Evolutionary conservation across 2,329 filamentous ascomycete species (phyloP), one percentile per base, ranked within the genome.

Genomic region (Proliferodiscus dingleyae): DNA sequence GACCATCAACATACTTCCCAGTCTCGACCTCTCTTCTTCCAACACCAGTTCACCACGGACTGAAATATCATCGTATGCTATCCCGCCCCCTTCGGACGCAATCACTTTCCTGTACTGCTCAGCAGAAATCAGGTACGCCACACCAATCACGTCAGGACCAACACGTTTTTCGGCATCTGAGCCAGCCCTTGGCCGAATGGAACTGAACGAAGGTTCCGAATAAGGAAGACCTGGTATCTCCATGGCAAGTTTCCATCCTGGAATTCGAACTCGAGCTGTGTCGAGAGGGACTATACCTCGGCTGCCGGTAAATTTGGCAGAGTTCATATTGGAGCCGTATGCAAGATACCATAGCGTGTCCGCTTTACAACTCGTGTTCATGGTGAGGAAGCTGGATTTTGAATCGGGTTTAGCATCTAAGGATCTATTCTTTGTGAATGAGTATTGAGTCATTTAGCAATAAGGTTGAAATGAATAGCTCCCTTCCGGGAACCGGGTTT

Each of bases 191-290:
- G 7, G 16, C 3, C 23, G 18, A 23, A 47, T 43, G 19, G 45
- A 47, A 5, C 22, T 37, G 29, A 46, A 46, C 19, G 4, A 16
- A 19, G 45, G 45, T 23, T 47, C 45, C 5, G 33, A 40, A 22
- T 47, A 47, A 7, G 45, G 45, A 2, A 47, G n/a, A 2, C 45
- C 45, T 5, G 45, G 45, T 8, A 47, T 29, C 15, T 47, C 37
- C 18, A 38, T 23, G 2, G 33, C 16, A 8, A 47, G 34, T 2
- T 19, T 40, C 34, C 30, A 39, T 3, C 29, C 36, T 3, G 45
- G 45, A 2, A 43, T 13, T 11, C 18, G 32, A 4, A 47, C 45
- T 2, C 33, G 8, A 3, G 26, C 33, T 5, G 6, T 19, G 8
- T 2, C n/a, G 5, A 43, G 26, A 4, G 45, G 45, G 5, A 28